phyloP scores from a whole-genome alignment of 2,329 filamentous ascomycete genomes.

The Nemania serpens region DNA sequence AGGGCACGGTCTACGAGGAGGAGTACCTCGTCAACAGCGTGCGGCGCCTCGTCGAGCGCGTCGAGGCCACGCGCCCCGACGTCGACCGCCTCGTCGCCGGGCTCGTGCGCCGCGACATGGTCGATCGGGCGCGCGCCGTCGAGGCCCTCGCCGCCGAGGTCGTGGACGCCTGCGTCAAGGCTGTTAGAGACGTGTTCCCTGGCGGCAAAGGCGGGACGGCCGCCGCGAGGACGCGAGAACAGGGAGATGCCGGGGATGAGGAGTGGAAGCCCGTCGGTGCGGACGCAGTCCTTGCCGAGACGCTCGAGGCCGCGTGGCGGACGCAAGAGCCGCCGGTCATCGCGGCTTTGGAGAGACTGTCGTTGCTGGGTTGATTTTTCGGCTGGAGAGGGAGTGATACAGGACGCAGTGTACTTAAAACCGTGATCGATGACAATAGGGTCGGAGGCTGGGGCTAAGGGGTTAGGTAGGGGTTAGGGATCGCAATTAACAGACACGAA shows the following conservation, averaged over 20 bases:
- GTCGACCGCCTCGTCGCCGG: constrained; percentile 75
- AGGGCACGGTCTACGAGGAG: constrained; percentile 97
- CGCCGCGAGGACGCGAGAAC: constrained; percentile 5
- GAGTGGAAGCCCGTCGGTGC: constrained; percentile 50
- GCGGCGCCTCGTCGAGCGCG: constrained; percentile 78
- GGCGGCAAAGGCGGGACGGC: constrained; percentile 19
- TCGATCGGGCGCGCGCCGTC: constrained; percentile 80
- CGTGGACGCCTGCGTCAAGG: constrained; percentile 67
- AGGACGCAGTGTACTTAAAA: not conserved
- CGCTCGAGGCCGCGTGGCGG: constrained; percentile 51
- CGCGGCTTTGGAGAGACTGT: constrained; percentile 54
- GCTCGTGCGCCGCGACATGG: constrained; percentile 79
- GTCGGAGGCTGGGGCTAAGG: not conserved
- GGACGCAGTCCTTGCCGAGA: constrained; percentile 58
- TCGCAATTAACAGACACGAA: not conserved
- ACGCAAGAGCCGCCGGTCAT: constrained; percentile 55
- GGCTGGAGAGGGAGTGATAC: not conserved
- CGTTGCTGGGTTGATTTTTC: constrained; percentile 51
- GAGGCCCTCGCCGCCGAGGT: constrained; percentile 77
- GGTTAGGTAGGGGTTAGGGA: not conserved
- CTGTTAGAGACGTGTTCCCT: constrained; percentile 72
- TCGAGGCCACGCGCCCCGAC: constrained; percentile 75
- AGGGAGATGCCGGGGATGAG: constrained; percentile 36
- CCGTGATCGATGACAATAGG: no score
- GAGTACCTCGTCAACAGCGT: constrained; percentile 94